Evolutionary conservation across 306 rosid genomes (phyloP), one percentile per base, ranked within the genome.

Genomic region (Trichosanthes truncata): DNA sequence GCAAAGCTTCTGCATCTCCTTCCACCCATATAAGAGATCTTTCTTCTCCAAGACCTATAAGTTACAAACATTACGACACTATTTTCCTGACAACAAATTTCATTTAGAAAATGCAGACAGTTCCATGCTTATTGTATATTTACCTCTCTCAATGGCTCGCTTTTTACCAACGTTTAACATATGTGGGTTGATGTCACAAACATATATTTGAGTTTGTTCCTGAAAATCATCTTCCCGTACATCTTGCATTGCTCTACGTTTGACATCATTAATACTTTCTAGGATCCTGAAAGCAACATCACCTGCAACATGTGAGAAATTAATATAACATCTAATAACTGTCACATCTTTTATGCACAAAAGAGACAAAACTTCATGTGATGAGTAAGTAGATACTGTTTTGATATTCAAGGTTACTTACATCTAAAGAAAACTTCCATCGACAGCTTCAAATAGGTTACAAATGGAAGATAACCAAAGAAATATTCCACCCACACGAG

Each of bases 251-350:
- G 89, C 92, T 91, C 93, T 93, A 49, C 81, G 89, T 89, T 83
- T 96, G 84, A 87, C 83, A 76, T 81, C 83, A 87, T 91, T 88
- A 83, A 91, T 83, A 68, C 80, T 73, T 65, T 93, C 97, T 72
- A 91, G 77, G 85, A 96, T 93, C 85, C 97, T 86, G 81, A 95
- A 93, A 87, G 99, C 96, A 85, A 95, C 96, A 86, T 96, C 99
- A 80, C 99, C 98, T 96, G 90, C 78, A 89, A 81, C 41, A 81
- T 5, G 31, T 31, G 61, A 78, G 71, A 55, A 60, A 59, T 55
- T 48, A 76, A 31, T 55, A 53, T 18, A 15, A 23, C 29, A 20
- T 33, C 23, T 18, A 48, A 20, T 7, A 55, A 26, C 15, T 20
- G 65, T 14, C 53, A n/a, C 63, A 67, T 48, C 81, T 59, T 43